A percentile compares a stretch with the other conserved stretches of the same genome.
phyloP scores from a whole-genome alignment of 2,329 filamentous ascomycete genomes.

The Alternaria sp. region DNA sequence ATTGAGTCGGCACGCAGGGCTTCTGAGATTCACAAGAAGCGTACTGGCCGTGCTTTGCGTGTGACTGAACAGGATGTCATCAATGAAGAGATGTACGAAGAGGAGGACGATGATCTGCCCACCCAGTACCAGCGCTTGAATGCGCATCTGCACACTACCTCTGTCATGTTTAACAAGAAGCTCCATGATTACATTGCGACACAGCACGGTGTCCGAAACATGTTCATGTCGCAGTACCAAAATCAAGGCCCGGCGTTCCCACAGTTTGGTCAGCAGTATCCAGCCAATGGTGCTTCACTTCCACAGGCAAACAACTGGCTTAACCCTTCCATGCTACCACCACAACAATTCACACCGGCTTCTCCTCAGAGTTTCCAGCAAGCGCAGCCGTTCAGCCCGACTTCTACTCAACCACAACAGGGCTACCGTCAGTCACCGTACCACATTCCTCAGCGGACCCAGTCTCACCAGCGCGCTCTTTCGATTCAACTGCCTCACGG shows the following conservation, averaged over 20 bases:
- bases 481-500: slow-evolving; percentile 56
- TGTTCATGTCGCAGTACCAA: slow-evolving; percentile 44
- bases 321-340: slow-evolving; percentile 46
- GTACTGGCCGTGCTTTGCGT: slow-evolving; percentile 81
- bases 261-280: slow-evolving; percentile 26
- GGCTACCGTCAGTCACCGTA: slow-evolving; percentile 56
- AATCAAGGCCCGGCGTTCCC: slow-evolving; percentile 23
- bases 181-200: slow-evolving; percentile 67
- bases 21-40: slow-evolving; percentile 88
- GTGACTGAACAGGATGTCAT: slow-evolving; percentile 87
- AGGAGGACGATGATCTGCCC: slow-evolving; percentile 84
- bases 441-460: slow-evolving; percentile 53
- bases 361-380: slow-evolving; percentile 36
- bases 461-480: slow-evolving; percentile 53
- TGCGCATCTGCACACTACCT: slow-evolving; percentile 67
- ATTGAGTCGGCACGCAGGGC: slow-evolving; percentile 87
- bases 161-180: slow-evolving; percentile 68
- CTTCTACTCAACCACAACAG: slow-evolving; percentile 34
- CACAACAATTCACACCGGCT: slow-evolving; percentile 43
- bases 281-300: slow-evolving; percentile 32
- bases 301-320: slow-evolving; percentile 36
- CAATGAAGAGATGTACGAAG: slow-evolving; percentile 96
- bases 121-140: slow-evolving; percentile 71
- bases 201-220: slow-evolving; percentile 64
- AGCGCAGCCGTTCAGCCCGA: slow-evolving; percentile 29